Conservation (phyloP, 2,329 filamentous ascomycete species). For the Didymella exigua region DNA sequence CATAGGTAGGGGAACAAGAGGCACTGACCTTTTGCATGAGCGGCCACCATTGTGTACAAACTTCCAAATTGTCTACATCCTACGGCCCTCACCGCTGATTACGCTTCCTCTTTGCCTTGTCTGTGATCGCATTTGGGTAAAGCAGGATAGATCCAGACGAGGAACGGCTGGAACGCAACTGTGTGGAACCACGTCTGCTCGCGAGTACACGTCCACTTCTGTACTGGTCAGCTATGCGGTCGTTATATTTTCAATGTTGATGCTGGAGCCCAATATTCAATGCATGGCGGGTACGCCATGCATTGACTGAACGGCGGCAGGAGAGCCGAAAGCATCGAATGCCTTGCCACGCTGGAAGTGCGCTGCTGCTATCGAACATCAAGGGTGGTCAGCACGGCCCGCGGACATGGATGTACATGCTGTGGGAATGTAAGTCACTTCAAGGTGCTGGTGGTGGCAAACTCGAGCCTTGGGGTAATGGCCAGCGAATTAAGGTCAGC, state of each 20-base stretch:
- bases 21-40: not conserved
- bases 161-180: not conserved
- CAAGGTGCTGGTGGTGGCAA: not conserved
- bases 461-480: not conserved
- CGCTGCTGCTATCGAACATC: not conserved
- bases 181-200: not conserved
- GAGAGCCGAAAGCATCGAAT: not conserved
- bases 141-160: not conserved
- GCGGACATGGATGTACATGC: not conserved
- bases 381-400: not conserved
- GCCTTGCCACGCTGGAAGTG: not conserved
- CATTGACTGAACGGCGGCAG: not conserved
- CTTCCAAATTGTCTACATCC: not conserved
- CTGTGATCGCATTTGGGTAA: not conserved
- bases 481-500: not conserved
- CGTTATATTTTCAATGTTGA: not conserved
- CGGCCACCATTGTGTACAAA: not conserved
- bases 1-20: too few species aligned
- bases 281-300: not conserved
- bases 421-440: not conserved
- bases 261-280: not conserved
- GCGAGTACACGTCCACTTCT: not conserved
- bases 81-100: not conserved
- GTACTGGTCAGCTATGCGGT: not conserved
- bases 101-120: not conserved